phyloP scores from a whole-genome alignment of 805 yeast genomes.

The Starmerella stellata region DNA sequence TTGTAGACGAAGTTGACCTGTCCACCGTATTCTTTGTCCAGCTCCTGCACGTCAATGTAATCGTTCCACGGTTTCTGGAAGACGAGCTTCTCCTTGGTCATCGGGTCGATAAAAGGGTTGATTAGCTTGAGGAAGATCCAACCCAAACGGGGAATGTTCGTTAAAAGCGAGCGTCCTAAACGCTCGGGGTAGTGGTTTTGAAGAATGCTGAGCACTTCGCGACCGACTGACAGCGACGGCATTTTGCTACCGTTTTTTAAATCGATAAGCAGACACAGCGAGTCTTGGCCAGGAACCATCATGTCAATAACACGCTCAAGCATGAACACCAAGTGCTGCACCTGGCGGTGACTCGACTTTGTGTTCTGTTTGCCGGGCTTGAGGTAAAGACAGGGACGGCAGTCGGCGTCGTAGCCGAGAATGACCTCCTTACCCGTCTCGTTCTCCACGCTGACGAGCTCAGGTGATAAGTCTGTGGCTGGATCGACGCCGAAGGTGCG shows the following conservation, averaged over 20 bases:
- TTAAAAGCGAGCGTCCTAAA: conserved; percentile 75
- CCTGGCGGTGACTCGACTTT: conserved; percentile 72
- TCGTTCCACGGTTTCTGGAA: conserved; percentile 75
- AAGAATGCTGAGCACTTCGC: conserved; percentile 78
- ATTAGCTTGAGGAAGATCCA: conserved; percentile 83
- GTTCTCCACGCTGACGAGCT: conserved; percentile 39
- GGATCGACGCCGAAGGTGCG: conserved; percentile 65
- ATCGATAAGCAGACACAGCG: conserved; percentile 77
- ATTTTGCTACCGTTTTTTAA: conserved; percentile 66
- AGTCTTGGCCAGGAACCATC: conserved; percentile 95
- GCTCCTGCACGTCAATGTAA: conserved; percentile 64
- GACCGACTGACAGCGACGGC: conserved; percentile 78
- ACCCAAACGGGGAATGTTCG: conserved; percentile 86
- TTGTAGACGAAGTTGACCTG: conserved; percentile 63
- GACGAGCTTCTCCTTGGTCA: conserved; percentile 82
- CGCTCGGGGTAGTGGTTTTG: conserved; percentile 98
- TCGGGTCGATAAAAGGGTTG: conserved; percentile 90
- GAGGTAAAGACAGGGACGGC: conserved; percentile 80
- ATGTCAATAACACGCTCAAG: conserved; percentile 80
- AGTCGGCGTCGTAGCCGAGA: conserved; percentile 74
- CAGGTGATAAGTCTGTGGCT: conserved; percentile 20
- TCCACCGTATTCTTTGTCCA: conserved; percentile 78
- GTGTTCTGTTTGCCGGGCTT: conserved; percentile 95
- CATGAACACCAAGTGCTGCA: conserved; percentile 87
- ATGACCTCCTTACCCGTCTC: conserved; percentile 86